Evolutionary conservation across 306 rosid species (phyloP).

Genomic region (Acacia melanoxylon): DNA sequence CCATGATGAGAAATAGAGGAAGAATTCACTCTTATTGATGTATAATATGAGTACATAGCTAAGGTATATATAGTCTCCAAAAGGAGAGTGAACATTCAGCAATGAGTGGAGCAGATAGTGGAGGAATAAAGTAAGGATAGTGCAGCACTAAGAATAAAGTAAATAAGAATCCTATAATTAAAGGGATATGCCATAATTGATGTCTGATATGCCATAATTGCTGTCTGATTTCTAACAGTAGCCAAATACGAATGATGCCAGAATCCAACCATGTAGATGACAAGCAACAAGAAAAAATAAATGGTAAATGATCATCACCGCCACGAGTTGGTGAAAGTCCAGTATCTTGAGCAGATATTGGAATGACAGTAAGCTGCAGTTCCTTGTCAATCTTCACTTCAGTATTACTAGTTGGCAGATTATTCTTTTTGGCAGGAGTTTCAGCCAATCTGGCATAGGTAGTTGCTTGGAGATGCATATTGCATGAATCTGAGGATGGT

Average conservation of each 20-base stretch:
- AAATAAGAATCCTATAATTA: no score
- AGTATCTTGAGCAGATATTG: slow-evolving; percentile 76
- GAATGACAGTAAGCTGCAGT: slow-evolving; percentile 48
- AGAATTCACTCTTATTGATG: no score
- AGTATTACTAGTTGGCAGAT: slow-evolving; percentile 32
- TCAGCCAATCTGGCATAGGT: slow-evolving; percentile 73
- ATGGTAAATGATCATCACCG: slow-evolving; percentile 45
- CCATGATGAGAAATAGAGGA: no score
- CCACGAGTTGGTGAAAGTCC: slow-evolving; percentile 70
- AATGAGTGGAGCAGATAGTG: no score
- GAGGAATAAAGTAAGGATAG: no score
- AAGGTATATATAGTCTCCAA: no score
- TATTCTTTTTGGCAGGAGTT: slow-evolving; percentile 49
- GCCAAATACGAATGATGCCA: slow-evolving; percentile 15
- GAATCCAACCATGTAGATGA: slow-evolving; percentile 8
- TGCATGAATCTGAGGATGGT: slow-evolving; percentile 37
- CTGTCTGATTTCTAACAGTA: no score
- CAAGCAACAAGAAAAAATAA: slow-evolving; percentile 23
- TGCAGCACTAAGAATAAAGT: no score
- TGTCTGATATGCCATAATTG: no score
- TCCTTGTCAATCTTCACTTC: slow-evolving; percentile 41
- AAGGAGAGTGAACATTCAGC: no score
- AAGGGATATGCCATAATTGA: no score
- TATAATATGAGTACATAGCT: no score
- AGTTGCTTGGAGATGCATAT: slow-evolving; percentile 73